Conservation (phyloP, 1,284 basidiomycete species). For the Apiotrichum porosum region DNA sequence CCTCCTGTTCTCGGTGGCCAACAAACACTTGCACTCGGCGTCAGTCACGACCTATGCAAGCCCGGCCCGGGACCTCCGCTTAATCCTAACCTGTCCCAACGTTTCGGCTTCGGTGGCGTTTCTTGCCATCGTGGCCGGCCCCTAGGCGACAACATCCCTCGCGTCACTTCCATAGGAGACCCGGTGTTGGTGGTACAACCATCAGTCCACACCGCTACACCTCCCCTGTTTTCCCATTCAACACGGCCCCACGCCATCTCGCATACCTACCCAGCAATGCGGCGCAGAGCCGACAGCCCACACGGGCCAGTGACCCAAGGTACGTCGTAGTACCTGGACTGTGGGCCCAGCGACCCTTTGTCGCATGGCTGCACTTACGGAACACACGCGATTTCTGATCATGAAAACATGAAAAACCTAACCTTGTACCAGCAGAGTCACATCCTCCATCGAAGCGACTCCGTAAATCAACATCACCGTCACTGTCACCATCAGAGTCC, state of each 20-base stretch:
- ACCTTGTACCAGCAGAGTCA: constrained; percentile 8
- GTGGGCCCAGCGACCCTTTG: not conserved
- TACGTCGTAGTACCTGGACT: not conserved
- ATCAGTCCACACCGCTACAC: too few relatives aligned
- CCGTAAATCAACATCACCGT: constrained; percentile 6
- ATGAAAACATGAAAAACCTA: constrained; percentile 1
- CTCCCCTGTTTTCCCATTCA: not conserved
- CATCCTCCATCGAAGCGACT: constrained; percentile 9
- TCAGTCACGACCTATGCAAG: too few relatives aligned
- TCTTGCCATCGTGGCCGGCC: not conserved
- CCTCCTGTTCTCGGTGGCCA: too few relatives aligned
- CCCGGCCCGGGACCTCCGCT: too few relatives aligned
- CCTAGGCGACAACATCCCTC: not conserved
- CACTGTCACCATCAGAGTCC: constrained; percentile 1
- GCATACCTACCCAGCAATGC: constrained; percentile 11
- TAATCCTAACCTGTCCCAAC: too few relatives aligned
- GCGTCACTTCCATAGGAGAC: too few relatives aligned
- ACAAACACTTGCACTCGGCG: too few relatives aligned
- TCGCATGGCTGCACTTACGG: not conserved
- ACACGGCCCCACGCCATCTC: not conserved
- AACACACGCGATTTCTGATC: not conserved
- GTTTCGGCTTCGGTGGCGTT: not conserved
- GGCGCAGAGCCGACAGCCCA: constrained; percentile 15
- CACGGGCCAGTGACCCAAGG: constrained; percentile 11
- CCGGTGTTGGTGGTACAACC: too few relatives aligned